These are phyloP conservation scores for Venturia carpophila DNA, from an alignment of 2,329 filamentous ascomycete species.

Conservation along the genomic window DNA sequence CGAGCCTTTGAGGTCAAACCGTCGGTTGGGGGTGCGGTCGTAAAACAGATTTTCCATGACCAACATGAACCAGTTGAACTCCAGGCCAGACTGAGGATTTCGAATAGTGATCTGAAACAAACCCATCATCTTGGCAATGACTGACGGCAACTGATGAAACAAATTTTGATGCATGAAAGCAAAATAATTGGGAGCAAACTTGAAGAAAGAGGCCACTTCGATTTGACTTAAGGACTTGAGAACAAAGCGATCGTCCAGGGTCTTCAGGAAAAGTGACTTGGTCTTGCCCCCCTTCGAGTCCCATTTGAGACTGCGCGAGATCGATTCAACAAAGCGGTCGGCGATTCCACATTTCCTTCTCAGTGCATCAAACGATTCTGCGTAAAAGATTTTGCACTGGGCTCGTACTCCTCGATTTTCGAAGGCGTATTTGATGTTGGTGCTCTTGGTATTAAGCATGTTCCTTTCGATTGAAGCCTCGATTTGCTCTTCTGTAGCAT, in stretches of 20 bases:
- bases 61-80: slow-evolving; percentile 89
- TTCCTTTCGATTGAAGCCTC: slow-evolving; percentile 78
- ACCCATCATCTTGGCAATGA: slow-evolving; percentile 98
- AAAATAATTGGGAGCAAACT: slow-evolving; percentile 95
- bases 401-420: slow-evolving; percentile 88
- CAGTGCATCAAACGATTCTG: slow-evolving; percentile 93
- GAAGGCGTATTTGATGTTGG: slow-evolving; percentile 94
- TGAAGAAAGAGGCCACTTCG: slow-evolving; percentile 88
- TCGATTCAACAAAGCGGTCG: slow-evolving; percentile 87
- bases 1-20: slow-evolving; percentile 86
- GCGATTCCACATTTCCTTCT: slow-evolving; percentile 86
- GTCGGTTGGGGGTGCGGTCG: slow-evolving; percentile 75
- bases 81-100: slow-evolving; percentile 81
- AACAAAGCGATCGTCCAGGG: slow-evolving; percentile 86
- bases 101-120: slow-evolving; percentile 98
- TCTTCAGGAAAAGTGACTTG: slow-evolving; percentile 95
- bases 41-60: slow-evolving; percentile 99
- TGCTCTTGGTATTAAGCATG: slow-evolving; percentile 74
- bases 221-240: slow-evolving; percentile 85
- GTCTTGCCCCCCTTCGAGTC: slow-evolving; percentile 97
- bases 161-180: slow-evolving; percentile 93
- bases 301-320: slow-evolving; percentile 94
- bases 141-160: slow-evolving; percentile 85
- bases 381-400: slow-evolving; percentile 97
- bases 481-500: slow-evolving; percentile 36